Evolutionary conservation across 164 flowering plant genomes (phyloP), one percentile per base, ranked within the genome.

Genomic region (Stephania cephalantha): DNA sequence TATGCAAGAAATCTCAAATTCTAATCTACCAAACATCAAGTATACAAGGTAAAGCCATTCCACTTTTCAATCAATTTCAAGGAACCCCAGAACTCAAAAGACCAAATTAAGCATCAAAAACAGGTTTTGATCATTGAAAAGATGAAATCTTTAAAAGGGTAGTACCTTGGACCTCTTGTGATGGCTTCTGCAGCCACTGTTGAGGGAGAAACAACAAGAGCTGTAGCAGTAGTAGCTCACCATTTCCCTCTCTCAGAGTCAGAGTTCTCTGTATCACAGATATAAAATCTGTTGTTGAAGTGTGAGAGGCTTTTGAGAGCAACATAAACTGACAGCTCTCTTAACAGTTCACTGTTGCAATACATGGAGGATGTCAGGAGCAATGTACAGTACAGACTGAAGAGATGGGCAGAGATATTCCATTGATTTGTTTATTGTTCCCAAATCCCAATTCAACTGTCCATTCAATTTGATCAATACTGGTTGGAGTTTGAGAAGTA

Each of bases 171-270:
- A 17, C 61, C 69, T 65, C 25, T 81, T 78, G 15, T 88, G 73
- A 73, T 85, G 88, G 29, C 84, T 72, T 44, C 87, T 89, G 71
- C 97, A 90, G 1, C 88, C 44, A 69, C 88, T 85, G 81, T 89
- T 80, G 77, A 86, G 87, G 73, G 90, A 82, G 42, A 35, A 35
- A 35, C 42, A 35, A 78, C 96, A 91, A 9, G 80, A 73, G 25
- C 70, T 68, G 64, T 3, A 15, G 63, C 11, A 12, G 42, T 79
- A 66, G 29, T 90, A 85, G 77, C 82, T 88, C 82, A 82, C 88
- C 92, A 85, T 88, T 42, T 55, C 53, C 48, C 20, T 63, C 74
- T 73, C 76, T 77, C 69, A 65, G 46, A 61, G 65, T 31, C 50
- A 22, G 10, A 50, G 55, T 58, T 1, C 20, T 18, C 15, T n/a